Evolutionary conservation across 345 rosid genomes (phyloP), one percentile per base, ranked within the genome.

Genomic region (Schrenkiella parvula): DNA sequence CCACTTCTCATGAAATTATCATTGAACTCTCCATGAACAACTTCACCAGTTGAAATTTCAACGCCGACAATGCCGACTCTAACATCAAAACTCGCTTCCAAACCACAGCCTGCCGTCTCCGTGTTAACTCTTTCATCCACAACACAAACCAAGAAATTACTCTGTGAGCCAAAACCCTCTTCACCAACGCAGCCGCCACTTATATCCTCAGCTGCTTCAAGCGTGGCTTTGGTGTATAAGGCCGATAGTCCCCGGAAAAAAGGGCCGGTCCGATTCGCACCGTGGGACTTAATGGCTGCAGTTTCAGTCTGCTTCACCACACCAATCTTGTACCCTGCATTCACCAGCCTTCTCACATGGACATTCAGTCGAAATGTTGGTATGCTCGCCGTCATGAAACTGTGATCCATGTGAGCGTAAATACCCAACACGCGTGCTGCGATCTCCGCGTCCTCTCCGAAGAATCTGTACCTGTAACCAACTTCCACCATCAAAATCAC

Each of bases 241-340:
- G 93, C 95, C 19, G 98, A 89, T 23, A 93, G 69, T 4, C 92
- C 96, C 34, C 98, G 81, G 55, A 85, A 78, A 74, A 93, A 93
- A 0, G 98, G 97, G 0, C 96, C 97, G 2, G 54, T 6, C 22
- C 79, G 77, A 29, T 85, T 87, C 0, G 84, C 71, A 32, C 98
- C 86, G 17, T 87, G 97, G 2, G 98, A 84, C 79, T 93, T 93
- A 17, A 91, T 91, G 0, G 97, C 95, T 0, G 98, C 96, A 0
- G 96, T 93, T 78, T 93, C 98, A 0, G 98, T 93, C 89, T 93
- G 97, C 71, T 91, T 91, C 51, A 93, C 97, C 23, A 93, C 97
- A 61, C 97, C 98, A 26, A 93, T 87, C 82, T 89, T 93, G 69
- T 89, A 81, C 2, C 98, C 97, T 4, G 89, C 96, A 42, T 82